Evolutionary conservation across 345 rosid species (phyloP).

Genomic region (Euphorbia peplus): DNA sequence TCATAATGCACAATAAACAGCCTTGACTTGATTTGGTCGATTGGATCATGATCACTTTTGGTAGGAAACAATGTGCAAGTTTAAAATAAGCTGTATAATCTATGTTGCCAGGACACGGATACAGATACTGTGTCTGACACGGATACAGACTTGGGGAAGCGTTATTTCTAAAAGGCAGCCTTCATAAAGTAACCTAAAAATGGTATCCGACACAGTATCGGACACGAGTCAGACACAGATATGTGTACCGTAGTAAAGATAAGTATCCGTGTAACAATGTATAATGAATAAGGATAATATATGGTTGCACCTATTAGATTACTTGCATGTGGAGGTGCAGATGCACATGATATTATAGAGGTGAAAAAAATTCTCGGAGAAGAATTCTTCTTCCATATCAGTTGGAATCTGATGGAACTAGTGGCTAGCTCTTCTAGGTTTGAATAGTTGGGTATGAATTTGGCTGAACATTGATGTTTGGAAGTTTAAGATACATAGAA

Average conservation of each 20-base stretch:
- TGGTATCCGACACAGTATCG: no score
- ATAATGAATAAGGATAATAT: neutral
- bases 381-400: neutral
- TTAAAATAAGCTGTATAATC: neutral
- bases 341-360: neutral
- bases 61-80: no score
- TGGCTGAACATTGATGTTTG: neutral
- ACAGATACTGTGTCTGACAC: no score
- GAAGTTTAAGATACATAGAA: neutral
- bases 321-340: no score
- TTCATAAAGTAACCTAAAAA: no score
- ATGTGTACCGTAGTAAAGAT: no score
- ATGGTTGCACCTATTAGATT: neutral
- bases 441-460: neutral
- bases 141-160: no score
- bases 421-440: neutral
- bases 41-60: neutral
- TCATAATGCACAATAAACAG: neutral
- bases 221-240: no score
- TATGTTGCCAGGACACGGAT: no score
- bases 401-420: neutral
- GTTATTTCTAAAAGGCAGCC: no score
- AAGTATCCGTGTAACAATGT: no score
- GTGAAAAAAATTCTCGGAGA: neutral
- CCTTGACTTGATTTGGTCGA: neutral